Conservation (phyloP, 2,329 filamentous ascomycete genomes). For the Shiraia sp. region DNA sequence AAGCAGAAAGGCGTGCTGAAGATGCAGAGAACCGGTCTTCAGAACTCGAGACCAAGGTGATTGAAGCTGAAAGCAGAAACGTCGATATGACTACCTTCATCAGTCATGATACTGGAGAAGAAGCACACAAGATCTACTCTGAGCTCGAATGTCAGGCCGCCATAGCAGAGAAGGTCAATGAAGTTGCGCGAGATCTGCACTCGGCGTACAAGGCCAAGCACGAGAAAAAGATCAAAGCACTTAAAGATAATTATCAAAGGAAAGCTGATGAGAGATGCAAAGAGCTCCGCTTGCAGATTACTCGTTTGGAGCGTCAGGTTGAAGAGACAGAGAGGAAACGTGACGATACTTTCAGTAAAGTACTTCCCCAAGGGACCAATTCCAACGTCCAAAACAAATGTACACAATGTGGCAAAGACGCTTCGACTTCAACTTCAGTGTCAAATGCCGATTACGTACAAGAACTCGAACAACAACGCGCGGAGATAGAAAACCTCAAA, state of each 20-base stretch:
- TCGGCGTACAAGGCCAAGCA: slow-evolving; percentile 95
- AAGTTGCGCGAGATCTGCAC: slow-evolving; percentile 76
- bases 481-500: slow-evolving; percentile 69
- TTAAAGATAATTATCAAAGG: slow-evolving; percentile 80
- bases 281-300: slow-evolving; percentile 74
- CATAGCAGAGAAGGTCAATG: slow-evolving; percentile 87
- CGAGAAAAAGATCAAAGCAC: slow-evolving; percentile 88
- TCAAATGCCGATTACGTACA: slow-evolving; percentile 49
- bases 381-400: slow-evolving; percentile 13
- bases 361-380: slow-evolving; percentile 35
- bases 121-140: slow-evolving; percentile 42
- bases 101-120: slow-evolving; percentile 40
- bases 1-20: slow-evolving; percentile 73
- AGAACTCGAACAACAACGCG: slow-evolving; percentile 64
- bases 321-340: slow-evolving; percentile 69
- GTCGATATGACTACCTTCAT: slow-evolving; percentile 67
- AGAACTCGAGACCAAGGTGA: slow-evolving; percentile 60
- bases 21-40: slow-evolving; percentile 76
- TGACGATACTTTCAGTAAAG: slow-evolving; percentile 67
- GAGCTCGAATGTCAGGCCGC: slow-evolving; percentile 60
- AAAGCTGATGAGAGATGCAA: slow-evolving; percentile 87
- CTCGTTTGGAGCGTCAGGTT: slow-evolving; percentile 72
- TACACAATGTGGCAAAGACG: slow-evolving; percentile 16
- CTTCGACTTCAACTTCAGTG: slow-evolving; percentile 2
- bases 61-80: slow-evolving; percentile 67